Percentiles rank a stretch among this genome's conserved stretches.
Conservation (phyloP, 768 basidiomycete species). For the Pleurotus tuoliensis region DNA sequence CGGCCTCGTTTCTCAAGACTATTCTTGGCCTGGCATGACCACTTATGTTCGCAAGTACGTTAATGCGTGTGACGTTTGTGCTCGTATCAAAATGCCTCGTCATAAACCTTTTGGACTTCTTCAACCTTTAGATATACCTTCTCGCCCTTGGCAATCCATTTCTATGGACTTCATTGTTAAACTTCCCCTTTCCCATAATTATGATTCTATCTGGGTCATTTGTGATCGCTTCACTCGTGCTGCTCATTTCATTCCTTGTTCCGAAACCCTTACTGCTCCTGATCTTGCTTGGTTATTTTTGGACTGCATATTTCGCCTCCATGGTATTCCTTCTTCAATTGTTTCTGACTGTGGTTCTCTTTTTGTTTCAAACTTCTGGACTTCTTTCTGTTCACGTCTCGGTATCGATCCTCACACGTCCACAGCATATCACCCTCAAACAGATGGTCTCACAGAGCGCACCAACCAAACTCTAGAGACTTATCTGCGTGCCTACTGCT, state of each 20-base stretch:
- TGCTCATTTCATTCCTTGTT: constrained; percentile 23
- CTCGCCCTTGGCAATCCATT: constrained; percentile 32
- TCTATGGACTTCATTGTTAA: constrained; percentile 40
- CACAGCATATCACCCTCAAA: constrained; percentile 42
- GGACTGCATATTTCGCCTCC: constrained; percentile 27
- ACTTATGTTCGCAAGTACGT: not conserved
- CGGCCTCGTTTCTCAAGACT: constrained; percentile 28
- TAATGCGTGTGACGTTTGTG: too few species aligned
- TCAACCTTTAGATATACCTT: not conserved
- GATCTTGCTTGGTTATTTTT: constrained; percentile 30
- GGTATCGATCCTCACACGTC: constrained; percentile 20
- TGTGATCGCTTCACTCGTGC: constrained; percentile 27
- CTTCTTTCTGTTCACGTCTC: constrained; percentile 7
- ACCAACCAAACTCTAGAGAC: constrained; percentile 33
- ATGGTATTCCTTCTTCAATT: constrained; percentile 29
- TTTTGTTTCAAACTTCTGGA: constrained; percentile 30
- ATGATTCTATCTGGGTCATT: constrained; percentile 32
- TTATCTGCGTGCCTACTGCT: constrained; percentile 30
- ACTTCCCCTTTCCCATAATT: constrained; percentile 33
- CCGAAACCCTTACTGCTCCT: constrained; percentile 17
- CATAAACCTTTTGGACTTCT: too few species aligned
- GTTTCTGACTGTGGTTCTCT: constrained; percentile 28
- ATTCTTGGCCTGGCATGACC: constrained; percentile 34
- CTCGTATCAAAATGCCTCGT: too few species aligned
- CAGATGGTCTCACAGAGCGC: constrained; percentile 34